Evolutionary conservation across 1,284 basidiomycete species (phyloP).

Genomic region (Chalciporus sp.): DNA sequence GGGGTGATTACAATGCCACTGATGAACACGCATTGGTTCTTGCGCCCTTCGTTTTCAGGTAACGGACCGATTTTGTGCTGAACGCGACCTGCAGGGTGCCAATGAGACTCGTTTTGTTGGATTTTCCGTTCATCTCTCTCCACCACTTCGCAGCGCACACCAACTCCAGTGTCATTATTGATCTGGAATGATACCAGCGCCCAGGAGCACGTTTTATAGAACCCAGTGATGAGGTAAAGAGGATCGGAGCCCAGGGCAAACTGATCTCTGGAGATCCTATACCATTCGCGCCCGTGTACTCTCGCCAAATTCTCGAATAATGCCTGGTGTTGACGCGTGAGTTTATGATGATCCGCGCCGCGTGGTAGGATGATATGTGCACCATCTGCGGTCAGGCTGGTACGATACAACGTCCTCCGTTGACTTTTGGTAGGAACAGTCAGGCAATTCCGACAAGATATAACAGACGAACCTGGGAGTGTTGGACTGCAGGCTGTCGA

Average conservation of each 20-base stretch:
- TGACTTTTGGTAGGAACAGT: not conserved
- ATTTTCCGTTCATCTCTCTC: too few species aligned
- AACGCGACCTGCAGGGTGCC: too few species aligned
- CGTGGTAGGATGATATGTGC: slow-evolving; percentile 9
- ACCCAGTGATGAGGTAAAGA: slow-evolving; percentile 9
- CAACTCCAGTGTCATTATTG: too few species aligned
- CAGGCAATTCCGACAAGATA: too few species aligned
- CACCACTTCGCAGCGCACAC: too few species aligned
- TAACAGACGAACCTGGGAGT: too few species aligned
- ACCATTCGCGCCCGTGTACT: slow-evolving; percentile 4
- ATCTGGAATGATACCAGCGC: too few species aligned
- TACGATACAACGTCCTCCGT: not conserved
- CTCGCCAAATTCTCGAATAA: not conserved
- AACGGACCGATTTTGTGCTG: too few species aligned
- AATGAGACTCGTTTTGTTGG: too few species aligned
- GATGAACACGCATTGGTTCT: slow-evolving; percentile 6
- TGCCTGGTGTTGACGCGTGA: not conserved
- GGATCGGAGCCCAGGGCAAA: slow-evolving; percentile 1
- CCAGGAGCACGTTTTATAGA: too few species aligned
- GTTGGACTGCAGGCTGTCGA: too few species aligned
- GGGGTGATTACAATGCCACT: slow-evolving; percentile 4
- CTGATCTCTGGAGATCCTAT: not conserved
- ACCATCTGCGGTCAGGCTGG: not conserved
- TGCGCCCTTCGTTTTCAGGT: not conserved
- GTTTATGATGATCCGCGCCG: not conserved